Percentiles rank a stretch among this genome's conserved stretches.
These are phyloP conservation scores for Beauveria sp. DNA, from an alignment of 2,329 filamentous ascomycete species.

Conservation along the genomic window DNA sequence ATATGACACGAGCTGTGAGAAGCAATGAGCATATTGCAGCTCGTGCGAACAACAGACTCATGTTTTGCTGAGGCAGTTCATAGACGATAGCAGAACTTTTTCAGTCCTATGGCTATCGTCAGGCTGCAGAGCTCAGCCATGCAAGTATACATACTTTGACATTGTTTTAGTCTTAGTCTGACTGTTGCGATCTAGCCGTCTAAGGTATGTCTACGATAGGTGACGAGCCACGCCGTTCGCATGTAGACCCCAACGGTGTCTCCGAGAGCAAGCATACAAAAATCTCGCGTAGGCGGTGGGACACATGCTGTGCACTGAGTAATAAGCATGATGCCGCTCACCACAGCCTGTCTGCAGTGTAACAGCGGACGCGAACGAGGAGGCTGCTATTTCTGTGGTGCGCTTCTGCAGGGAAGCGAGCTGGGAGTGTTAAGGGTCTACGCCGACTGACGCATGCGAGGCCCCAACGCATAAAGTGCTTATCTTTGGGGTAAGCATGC, in stretches of 20 bases:
- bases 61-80: no score
- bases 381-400: neutral
- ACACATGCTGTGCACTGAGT: neutral
- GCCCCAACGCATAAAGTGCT: no score
- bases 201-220: no score
- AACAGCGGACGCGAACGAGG: neutral
- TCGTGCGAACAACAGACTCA: no score
- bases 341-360: neutral
- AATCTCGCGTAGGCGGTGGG: neutral
- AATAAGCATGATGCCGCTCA: neutral
- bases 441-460: neutral
- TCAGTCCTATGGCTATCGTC: no score
- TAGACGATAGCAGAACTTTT: no score
- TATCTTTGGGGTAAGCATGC: neutral
- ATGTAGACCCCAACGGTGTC: neutral
- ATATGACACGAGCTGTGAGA: no score
- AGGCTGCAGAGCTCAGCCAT: neutral
- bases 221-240: neutral
- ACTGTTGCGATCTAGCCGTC: neutral
- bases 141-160: neutral
- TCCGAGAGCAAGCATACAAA: neutral
- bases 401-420: neutral
- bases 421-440: neutral
- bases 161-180: neutral
- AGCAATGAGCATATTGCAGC: neutral